Evolutionary conservation across 2,329 filamentous ascomycete species (phyloP), one percentile per base, ranked within the genome.

Genomic region (Colletotrichum higginsianum): DNA sequence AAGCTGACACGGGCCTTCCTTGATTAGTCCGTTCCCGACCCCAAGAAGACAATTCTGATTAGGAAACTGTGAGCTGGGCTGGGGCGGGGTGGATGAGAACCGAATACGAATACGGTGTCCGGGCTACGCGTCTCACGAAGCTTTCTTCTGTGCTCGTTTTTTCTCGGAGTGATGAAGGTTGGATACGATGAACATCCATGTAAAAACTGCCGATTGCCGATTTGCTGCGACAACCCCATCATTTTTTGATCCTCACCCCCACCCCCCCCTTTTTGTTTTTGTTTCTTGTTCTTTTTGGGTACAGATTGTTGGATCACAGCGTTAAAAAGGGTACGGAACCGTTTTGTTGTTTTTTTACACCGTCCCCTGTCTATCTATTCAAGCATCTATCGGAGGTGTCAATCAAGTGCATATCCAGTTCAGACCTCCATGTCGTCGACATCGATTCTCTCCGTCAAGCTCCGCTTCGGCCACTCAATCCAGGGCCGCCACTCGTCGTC

Each of bases 381-480:
- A 30, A 8, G 30, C 8, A 30, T 30, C 30, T 30, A 30, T 30
- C 30, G 30, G 30, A 30, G 30, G 30, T 30, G 30, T 30, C 30
- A 30, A 30, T 30, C 30, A 30, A 30, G 30, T 30, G 7, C 30
- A 64, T 67, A 63, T 63, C 30, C 46, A 53, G 58, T 62, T 63
- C 40, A 68, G 42, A 16, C 13, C 16, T 64, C 65, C 69, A 71
- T 75, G 6, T 75, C 64, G n/a, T 75, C 74, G 15, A 75, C 67
- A 35, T 74, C 40, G 4, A 74, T 68, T 46, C 61, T 56, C 21
- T 75, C 71, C 18, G 58, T 18, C 26, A 75, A n/a, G 18, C 74
- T 72, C 16, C 60, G 62, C 56, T 66, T 74, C 13, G 74, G 74
- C 74, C 74, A 75, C 57, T 63, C 57, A 18, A 75, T 70, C 73